Evolutionary conservation across 768 basidiomycete species (phyloP), one percentile per base, ranked within the genome.

Genomic region (Collybiopsis luxurians): DNA sequence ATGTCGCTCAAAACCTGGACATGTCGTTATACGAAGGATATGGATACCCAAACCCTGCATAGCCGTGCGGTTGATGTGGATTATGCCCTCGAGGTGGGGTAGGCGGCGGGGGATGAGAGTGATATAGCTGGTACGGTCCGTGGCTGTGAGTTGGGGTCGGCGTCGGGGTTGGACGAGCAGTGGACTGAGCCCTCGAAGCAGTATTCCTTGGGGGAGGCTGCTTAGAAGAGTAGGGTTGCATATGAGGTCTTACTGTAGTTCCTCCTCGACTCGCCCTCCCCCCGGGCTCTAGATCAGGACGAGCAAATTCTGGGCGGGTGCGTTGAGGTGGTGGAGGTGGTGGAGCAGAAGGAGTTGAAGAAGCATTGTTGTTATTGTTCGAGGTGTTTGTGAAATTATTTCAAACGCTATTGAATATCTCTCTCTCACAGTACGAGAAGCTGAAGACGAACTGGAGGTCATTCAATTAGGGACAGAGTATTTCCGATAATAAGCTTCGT

Each of bases 401-500:
- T 19, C 34, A 58, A 11, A 75, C 75, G 31, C 79, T 34, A 34
- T 34, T 34, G 31, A 34, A 34, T 6, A 34, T 34, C 13, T 34
- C 31, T n/a, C n/a, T 34, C 31, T 34, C 13, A 13, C 31, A 5
- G 31, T 34, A 13, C 31, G 31, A 13, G 31, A 72, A 28, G 75
- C 68, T 26, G 75, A 73, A 6, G 62, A 53, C 7, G 61, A 57
- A 66, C 63, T 3, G 68, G 30, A 30, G 48, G 48, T 13, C 28
- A 28, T 31, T 60, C 67, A 71, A 57, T 74, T 77, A 3, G 87
- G 87, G 0, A 90, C 82, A 12, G 86, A 87, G 62, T 86, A 70
- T 49, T 72, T 78, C 59, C 87, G 75, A 69, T 88, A 90, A 63
- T 75, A 85, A 43, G 72, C 85, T 76, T 92, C 90, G 53, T 88